Evolutionary conservation across 225 moss, liverwort and hornwort genomes (phyloP), one percentile per base, ranked within the genome.

Genomic region (Thuidium tamariscinum): DNA sequence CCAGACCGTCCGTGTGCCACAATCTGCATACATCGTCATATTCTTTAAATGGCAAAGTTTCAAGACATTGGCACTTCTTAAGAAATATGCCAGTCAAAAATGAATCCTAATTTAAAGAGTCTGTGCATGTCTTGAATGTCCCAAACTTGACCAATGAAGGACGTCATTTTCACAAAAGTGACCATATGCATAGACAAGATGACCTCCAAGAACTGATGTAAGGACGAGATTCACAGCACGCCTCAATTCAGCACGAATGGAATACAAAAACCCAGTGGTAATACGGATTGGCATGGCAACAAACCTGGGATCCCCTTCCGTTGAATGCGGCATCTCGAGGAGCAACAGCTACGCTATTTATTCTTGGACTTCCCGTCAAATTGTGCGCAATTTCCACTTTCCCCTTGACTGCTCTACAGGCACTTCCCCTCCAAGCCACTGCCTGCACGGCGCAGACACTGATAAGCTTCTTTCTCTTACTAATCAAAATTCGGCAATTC

Each of bases 1-100:
- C 94, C 94, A 79, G 90, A 86, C 21, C 88, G 86, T 64, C 84
- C 87, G 36, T 70, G 85, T 42, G 90, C 89, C 61, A 92, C 88
- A 72, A 93, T 36, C 96, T 96, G 95, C 85, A 83, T 56, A 55
- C 34, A 73, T 77, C 56, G 5, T 13, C 78, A 56, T 19, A 23
- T 27, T 74, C 22, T 13, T 83, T 26, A 74, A 22, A 73, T 48
- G 39, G 22, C 23, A 64, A 84, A 64, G 22, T 63, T 76, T 41
- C 65, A 55, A 48, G 81, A 69, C 34, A 86, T 20, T 51, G 42
- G 42, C 65, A 44, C 11, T 64, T 39, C 21, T 37, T 27, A 20
- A 70, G 77, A 77, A 36, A 77, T 34, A 71, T 57, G 83, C 83
- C 32, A 16, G 66, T 20, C 83, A 30, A 42, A 42, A 64, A 64